Base-by-base conservation (phyloP, 2,329 filamentous ascomycete species). In the Colletotrichum sp. region DNA sequence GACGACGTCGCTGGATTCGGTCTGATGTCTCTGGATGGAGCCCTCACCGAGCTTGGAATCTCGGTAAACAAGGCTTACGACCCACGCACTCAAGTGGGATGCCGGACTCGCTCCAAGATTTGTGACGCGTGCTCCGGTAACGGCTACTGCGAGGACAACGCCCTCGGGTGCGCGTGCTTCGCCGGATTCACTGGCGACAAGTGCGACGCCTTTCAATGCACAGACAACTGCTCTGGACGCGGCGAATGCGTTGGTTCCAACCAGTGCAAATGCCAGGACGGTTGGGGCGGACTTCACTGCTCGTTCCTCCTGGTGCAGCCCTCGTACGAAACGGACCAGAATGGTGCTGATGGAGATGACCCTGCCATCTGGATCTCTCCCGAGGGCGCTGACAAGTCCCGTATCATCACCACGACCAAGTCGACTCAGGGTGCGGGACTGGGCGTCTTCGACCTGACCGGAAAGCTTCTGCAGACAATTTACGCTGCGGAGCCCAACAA, bases 401-500 rank as follows among this genome's bases (percentile, higher is more conserved):
- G 83, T 21, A 85, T 90, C 38, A 85, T 90, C 34, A 89, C 87
- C 0, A 90, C 88, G 0, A 87, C 86, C 15, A 90, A 90, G 76
- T 88, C 87, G 2, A 82, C 85, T 7, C 77, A 82, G 2, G 87
- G 87, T 1, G 84, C 87, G 8, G 88, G 88, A 0, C 82, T 90
- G 6, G 84, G 81, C 0, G 86, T 89, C 0, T 90, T 87, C 38
- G 85, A 89, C 68, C 78, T 90, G 3, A 79, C 81, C 11, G 88
- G 88, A 0, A 87, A 86, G 31, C 79, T 86, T 4, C 71, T 89
- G 1, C 87, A 89, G 76, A 82, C 83, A 5, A 80, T 88, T 8
- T 71, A 78, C 0, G 87, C 87, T 1, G 83, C 82, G 2, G 82
- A 90, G 68, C 88, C 88, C 0, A 89, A 90, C 73, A 90, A 90